Percentiles rank a stretch among this genome's conserved stretches.
Evolutionary conservation across 2,329 filamentous ascomycete species (phyloP).

Genomic region (Pseudogymnoascus sp.): DNA sequence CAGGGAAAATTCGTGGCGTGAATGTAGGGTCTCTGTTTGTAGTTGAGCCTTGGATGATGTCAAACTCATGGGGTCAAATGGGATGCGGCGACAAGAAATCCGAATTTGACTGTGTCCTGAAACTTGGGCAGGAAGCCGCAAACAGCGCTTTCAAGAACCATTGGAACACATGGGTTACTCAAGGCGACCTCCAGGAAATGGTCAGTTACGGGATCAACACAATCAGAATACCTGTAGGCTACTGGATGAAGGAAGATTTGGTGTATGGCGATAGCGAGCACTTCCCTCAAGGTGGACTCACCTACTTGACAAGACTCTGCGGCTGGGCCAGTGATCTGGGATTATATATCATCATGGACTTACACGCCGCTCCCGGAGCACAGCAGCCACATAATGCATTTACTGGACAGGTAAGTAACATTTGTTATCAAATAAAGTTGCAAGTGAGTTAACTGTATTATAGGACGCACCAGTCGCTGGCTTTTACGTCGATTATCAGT

Average conservation of each 20-base stretch:
- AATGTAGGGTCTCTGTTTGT: slow-evolving; percentile 41
- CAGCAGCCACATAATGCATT: slow-evolving; percentile 34
- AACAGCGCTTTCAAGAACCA: slow-evolving; percentile 36
- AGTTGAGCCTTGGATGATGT: slow-evolving; percentile 40
- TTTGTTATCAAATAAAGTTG: not conserved
- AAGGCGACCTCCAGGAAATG: slow-evolving; percentile 37
- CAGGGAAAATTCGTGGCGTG: slow-evolving; percentile 38
- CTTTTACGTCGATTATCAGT: slow-evolving; percentile 50
- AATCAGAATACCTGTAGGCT: slow-evolving; percentile 41
- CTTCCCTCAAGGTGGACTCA: slow-evolving; percentile 38
- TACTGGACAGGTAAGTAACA: slow-evolving; percentile 27
- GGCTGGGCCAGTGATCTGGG: slow-evolving; percentile 36
- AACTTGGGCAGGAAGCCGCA: slow-evolving; percentile 35
- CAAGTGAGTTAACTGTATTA: not conserved
- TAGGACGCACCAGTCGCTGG: slow-evolving; percentile 33
- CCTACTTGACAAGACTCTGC: slow-evolving; percentile 36
- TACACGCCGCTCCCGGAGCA: slow-evolving; percentile 40
- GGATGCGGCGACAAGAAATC: slow-evolving; percentile 34
- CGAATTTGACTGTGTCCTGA: slow-evolving; percentile 40
- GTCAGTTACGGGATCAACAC: slow-evolving; percentile 38
- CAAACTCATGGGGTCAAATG: slow-evolving; percentile 33
- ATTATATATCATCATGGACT: slow-evolving; percentile 41
- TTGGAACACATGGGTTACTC: slow-evolving; percentile 40
- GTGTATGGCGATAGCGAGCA: slow-evolving; percentile 36
- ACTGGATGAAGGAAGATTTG: slow-evolving; percentile 40